phyloP scores from a whole-genome alignment of 352 stramenopile genomes.

The Salisapilia sapeloensis region DNA sequence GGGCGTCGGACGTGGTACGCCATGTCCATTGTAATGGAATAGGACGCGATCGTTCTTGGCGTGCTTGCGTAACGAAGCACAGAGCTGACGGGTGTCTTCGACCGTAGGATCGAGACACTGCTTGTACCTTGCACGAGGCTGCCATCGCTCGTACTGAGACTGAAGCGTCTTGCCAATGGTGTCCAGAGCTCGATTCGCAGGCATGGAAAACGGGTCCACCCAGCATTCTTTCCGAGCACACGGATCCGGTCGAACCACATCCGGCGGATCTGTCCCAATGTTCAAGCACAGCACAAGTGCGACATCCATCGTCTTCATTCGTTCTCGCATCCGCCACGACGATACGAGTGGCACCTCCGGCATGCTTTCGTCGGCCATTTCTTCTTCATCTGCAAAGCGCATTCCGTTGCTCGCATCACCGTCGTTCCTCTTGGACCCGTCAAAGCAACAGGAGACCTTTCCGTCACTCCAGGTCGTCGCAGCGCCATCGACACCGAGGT shows the following conservation, averaged over 20 bases:
- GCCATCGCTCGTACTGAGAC: slow-evolving; percentile 93
- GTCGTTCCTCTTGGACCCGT: no score
- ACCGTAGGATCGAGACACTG: slow-evolving; percentile 93
- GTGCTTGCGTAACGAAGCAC: slow-evolving; percentile 80
- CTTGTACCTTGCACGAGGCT: slow-evolving; percentile 87
- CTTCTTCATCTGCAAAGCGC: no score
- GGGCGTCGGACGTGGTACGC: slow-evolving; percentile 91
- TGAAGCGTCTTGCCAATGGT: slow-evolving; percentile 90
- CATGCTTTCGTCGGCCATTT: not conserved
- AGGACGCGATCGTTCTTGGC: slow-evolving; percentile 91
- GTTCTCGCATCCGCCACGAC: slow-evolving; percentile 73
- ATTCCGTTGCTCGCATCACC: no score
- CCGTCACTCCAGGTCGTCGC: no score
- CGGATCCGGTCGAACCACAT: slow-evolving; percentile 91
- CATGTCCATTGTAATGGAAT: slow-evolving; percentile 99
- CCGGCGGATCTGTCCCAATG: slow-evolving; percentile 95
- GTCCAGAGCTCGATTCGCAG: slow-evolving; percentile 90
- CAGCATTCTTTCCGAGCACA: slow-evolving; percentile 96
- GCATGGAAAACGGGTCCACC: slow-evolving; percentile 93
- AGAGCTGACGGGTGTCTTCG: slow-evolving; percentile 91
- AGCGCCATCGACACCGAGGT: no score
- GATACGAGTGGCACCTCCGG: not conserved
- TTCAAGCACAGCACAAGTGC: slow-evolving; percentile 96
- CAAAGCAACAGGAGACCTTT: no score
- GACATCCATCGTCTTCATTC: slow-evolving; percentile 88